A percentile compares a stretch with the other conserved stretches of the same genome.
Conservation (phyloP, 139 green algal species). For the Axilococcus clingmanii region DNA sequence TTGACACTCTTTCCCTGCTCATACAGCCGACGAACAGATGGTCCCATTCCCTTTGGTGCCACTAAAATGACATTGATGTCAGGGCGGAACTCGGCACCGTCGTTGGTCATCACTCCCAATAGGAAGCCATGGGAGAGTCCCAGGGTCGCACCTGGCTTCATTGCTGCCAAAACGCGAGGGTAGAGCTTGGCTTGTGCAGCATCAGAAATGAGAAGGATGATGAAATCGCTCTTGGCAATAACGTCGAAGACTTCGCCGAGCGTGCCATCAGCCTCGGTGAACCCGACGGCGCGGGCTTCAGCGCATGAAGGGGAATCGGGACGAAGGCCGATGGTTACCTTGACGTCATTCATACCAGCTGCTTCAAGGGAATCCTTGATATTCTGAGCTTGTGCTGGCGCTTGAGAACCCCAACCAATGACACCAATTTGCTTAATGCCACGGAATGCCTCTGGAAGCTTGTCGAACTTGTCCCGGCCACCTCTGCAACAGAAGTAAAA, state of each 20-base stretch:
- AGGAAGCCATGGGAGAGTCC: slow-evolving; percentile 98
- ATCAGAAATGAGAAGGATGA: slow-evolving; percentile 97
- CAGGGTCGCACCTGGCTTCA: slow-evolving; percentile 96
- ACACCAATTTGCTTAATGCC: slow-evolving; percentile 83
- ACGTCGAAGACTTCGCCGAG: slow-evolving; percentile 94
- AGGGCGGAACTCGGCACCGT: slow-evolving; percentile 84
- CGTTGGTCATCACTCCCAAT: slow-evolving; percentile 88
- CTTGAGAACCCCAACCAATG: slow-evolving; percentile 97
- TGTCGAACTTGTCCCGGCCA: slow-evolving; percentile 84
- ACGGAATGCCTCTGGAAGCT: slow-evolving; percentile 78
- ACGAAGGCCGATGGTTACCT: slow-evolving; percentile 88
- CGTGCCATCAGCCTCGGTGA: slow-evolving; percentile 83
- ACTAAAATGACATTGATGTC: slow-evolving; percentile 99
- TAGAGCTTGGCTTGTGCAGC: slow-evolving; percentile 95
- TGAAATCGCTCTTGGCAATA: slow-evolving; percentile 77
- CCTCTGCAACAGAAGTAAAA: no score
- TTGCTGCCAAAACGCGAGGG: slow-evolving; percentile 83
- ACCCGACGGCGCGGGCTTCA: slow-evolving; percentile 81
- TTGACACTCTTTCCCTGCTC: slow-evolving; percentile 98
- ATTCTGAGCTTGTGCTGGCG: slow-evolving; percentile 92
- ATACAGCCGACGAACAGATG: slow-evolving; percentile 93
- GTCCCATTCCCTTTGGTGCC: slow-evolving; percentile 99
- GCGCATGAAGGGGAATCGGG: slow-evolving; percentile 59
- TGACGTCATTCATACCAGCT: slow-evolving; percentile 82
- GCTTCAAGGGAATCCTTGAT: slow-evolving; percentile 78